Evolutionary conservation across 345 rosid species (phyloP), one percentile per base, ranked within the genome.

Genomic region (Sapria himalayana): DNA sequence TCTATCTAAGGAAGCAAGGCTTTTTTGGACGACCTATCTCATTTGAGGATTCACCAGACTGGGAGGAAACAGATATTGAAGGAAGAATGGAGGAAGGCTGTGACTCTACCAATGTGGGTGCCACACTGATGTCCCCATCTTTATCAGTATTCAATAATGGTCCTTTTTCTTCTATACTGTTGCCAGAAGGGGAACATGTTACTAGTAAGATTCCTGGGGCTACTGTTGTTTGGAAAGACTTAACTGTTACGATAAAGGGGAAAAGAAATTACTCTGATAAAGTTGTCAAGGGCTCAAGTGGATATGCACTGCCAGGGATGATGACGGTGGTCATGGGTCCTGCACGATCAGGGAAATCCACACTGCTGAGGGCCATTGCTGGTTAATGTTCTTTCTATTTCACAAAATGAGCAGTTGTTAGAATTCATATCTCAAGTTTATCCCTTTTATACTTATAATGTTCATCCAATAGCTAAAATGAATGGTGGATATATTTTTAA

Each of bases 271-370:
- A 89, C 49, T 82, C 98, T 41, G 95, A 82, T 44, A 82, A 67
- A 42, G 95, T 89, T 29, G 69, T 82, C 31, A 89, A 82, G 72
- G 74, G 93, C 55, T 91, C 95, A 13, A 91, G 61, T 39, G 99
- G 95, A 15, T 91, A 79, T 64, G 99, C 95, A 1, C 65, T 80
- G 55, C 99, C 92, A 2, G 95, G 99, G 46, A 79, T 95, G 22
- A 79, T 91, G 80, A 84, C 99, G 1, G 99, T 91, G 0, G 84
- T 91, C 46, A 84, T 91, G 99, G 99, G 99, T 46, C 99, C 99
- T 59, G 93, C 86, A 14, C 79, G 80, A 47, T 91, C 93, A 1
- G 99, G 99, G 55, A 91, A 91, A 64, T 91, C 99, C 37, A 84
- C 95, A 0, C 50, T 91, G 12, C 52, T 91, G 33, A 77, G 81